Evolutionary conservation across 1,139 yeast genomes (phyloP), one percentile per base, ranked within the genome.

Genomic region (Pichia sp.): DNA sequence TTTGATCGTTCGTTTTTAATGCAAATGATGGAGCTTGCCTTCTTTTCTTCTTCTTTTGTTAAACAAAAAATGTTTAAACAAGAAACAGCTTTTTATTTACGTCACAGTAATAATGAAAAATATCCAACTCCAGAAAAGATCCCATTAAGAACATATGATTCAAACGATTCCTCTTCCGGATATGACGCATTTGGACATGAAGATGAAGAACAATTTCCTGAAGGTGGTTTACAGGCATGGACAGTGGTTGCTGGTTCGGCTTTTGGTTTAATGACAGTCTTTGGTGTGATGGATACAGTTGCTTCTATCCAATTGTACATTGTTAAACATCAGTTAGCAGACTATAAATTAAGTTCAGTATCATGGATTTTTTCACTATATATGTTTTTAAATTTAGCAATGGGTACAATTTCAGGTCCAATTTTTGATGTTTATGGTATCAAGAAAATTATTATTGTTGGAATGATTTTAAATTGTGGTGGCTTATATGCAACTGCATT

Each of bases 251-350:
- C 77, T 7, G 90, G 90, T 0, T 74, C 84, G 1, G 79, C 78
- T 52, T 61, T 80, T 55, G 90, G 89, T 0, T 63, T 82, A 37
- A 69, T 78, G 39, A 76, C 83, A 1, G 79, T 74, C 26, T 80
- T 82, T 59, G 92, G 92, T 9, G 63, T 81, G 27, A 71, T 81
- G 57, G 83, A 83, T 57, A 72, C 85, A 0, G 64, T 80, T 45
- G 87, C 88, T 45, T 85, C 85, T 0, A 72, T 82, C 42, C 83
- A 82, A 60, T 73, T 84, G 1, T 80, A 81, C 55, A 73, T 83
- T 16, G 69, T 80, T 3, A 64, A 68, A 15, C 74, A 81, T 59
- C 85, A 80, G 61, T 65, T 81, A 45, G 65, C 69, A 2, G 56
- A 68, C 44, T 70, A 70, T 9, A 61, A 69, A 15, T 66, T 78